Evolutionary conservation across 805 yeast genomes (phyloP).

Genomic region (Metschnikowia gelsemii): DNA sequence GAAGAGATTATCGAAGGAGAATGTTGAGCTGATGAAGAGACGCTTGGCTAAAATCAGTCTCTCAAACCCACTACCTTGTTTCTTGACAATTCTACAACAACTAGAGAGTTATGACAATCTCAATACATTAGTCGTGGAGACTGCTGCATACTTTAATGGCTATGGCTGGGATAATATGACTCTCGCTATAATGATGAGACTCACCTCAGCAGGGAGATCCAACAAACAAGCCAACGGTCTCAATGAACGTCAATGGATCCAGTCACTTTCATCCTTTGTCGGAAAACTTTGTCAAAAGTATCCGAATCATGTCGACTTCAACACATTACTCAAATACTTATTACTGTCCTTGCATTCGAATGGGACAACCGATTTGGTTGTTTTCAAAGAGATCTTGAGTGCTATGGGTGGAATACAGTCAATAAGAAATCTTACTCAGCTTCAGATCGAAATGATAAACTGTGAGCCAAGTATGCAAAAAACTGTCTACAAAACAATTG

Average conservation of each 20-base stretch:
- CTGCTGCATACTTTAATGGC: slow-evolving; percentile 70
- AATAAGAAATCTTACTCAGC: slow-evolving; percentile 61
- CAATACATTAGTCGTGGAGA: slow-evolving; percentile 68
- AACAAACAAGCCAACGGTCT: slow-evolving; percentile 76
- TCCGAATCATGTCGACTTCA: slow-evolving; percentile 53
- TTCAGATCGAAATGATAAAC: slow-evolving; percentile 64
- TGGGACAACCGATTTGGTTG: slow-evolving; percentile 58
- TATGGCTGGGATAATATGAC: slow-evolving; percentile 87
- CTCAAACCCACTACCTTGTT: slow-evolving; percentile 76
- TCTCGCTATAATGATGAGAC: slow-evolving; percentile 65
- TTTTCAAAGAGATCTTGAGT: slow-evolving; percentile 64
- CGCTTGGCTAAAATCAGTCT: slow-evolving; percentile 68
- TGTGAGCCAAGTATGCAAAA: slow-evolving; percentile 59
- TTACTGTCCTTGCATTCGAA: slow-evolving; percentile 61
- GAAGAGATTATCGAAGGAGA: slow-evolving; percentile 80
- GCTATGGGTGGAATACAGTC: slow-evolving; percentile 80
- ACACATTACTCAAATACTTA: slow-evolving; percentile 59
- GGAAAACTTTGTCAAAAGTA: slow-evolving; percentile 65
- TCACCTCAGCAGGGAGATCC: slow-evolving; percentile 62
- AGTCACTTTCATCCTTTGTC: slow-evolving; percentile 73
- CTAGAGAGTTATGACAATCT: slow-evolving; percentile 91
- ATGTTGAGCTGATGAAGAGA: slow-evolving; percentile 69
- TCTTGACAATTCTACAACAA: slow-evolving; percentile 69
- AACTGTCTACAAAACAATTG: slow-evolving; percentile 56
- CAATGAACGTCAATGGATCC: slow-evolving; percentile 80